These are phyloP conservation scores for Colletotrichum sp. DNA, from an alignment of 2,329 filamentous ascomycete genomes.

Conservation along the genomic window DNA sequence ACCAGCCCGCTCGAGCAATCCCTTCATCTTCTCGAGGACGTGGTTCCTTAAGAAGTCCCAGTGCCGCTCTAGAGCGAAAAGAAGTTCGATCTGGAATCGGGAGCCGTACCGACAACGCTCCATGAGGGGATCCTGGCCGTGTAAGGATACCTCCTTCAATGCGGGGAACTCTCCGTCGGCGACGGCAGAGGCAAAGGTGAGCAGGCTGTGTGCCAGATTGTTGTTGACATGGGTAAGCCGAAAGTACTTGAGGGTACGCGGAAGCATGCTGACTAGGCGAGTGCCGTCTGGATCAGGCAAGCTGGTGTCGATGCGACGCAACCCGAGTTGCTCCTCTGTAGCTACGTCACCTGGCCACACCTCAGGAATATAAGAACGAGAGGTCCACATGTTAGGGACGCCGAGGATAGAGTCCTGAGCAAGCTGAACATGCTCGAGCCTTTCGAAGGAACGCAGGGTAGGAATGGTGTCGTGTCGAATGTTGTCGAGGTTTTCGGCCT, in stretches of 20 bases:
- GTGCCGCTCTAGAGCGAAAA: background rate
- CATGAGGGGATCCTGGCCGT: background rate
- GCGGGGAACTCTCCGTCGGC: background rate
- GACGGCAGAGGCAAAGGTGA: background rate
- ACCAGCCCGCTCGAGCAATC: background rate
- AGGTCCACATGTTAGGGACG: background rate
- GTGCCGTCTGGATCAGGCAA: background rate
- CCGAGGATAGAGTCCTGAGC: background rate
- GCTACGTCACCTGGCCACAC: background rate
- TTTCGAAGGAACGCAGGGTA: background rate
- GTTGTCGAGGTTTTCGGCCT: background rate
- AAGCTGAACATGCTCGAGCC: background rate
- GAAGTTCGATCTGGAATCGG: background rate
- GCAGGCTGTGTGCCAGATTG: background rate
- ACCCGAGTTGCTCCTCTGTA: fast-evolving
- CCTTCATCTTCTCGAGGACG: background rate
- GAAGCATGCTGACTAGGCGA: background rate
- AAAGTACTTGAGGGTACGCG: background rate
- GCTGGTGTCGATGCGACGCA: background rate
- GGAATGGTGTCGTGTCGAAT: background rate
- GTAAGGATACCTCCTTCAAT: background rate
- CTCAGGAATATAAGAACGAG: fast-evolving
- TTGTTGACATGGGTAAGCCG: background rate
- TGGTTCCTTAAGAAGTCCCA: background rate
- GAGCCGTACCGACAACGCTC: fast-evolving